Conservation (phyloP, 1,284 basidiomycete species). For the Boletus mariae region DNA sequence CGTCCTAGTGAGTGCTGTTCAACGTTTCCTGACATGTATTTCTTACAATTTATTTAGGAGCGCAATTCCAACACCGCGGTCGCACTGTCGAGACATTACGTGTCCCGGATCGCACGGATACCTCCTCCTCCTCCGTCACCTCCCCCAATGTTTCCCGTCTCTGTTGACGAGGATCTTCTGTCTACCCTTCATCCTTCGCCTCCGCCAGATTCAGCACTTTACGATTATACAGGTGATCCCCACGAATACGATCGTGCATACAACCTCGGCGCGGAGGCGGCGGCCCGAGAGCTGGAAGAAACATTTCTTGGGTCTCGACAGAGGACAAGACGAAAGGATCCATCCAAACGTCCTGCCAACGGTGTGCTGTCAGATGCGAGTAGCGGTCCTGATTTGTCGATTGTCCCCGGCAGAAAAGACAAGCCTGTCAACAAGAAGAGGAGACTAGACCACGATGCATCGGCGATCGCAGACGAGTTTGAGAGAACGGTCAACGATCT, state of each 20-base stretch:
- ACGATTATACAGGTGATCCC: constrained; percentile 30
- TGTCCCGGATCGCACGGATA: constrained; percentile 59
- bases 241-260: constrained; percentile 25
- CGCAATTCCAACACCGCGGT: constrained; percentile 61
- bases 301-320: constrained; percentile 33
- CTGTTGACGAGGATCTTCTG: constrained; percentile 39
- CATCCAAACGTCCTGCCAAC: constrained; percentile 46
- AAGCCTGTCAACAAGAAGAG: constrained; percentile 49
- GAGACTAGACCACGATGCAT: constrained; percentile 38
- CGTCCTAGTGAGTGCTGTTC: constrained; percentile 47
- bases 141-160: constrained; percentile 35
- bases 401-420: constrained; percentile 19
- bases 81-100: constrained; percentile 61
- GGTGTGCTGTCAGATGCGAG: constrained; percentile 50
- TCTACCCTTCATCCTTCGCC: constrained; percentile 37
- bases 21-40: not conserved
- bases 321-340: constrained; percentile 38
- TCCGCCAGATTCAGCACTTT: constrained; percentile 27
- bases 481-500: constrained; percentile 37
- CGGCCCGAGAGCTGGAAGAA: constrained; percentile 42
- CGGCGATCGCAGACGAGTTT: constrained; percentile 40
- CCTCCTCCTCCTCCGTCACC: constrained; percentile 50
- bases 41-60: constrained; percentile 43
- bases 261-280: constrained; percentile 37
- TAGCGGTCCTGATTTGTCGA: constrained; percentile 47